Conservation (phyloP, 2,329 filamentous ascomycete species). For the Cadophora gregata region DNA sequence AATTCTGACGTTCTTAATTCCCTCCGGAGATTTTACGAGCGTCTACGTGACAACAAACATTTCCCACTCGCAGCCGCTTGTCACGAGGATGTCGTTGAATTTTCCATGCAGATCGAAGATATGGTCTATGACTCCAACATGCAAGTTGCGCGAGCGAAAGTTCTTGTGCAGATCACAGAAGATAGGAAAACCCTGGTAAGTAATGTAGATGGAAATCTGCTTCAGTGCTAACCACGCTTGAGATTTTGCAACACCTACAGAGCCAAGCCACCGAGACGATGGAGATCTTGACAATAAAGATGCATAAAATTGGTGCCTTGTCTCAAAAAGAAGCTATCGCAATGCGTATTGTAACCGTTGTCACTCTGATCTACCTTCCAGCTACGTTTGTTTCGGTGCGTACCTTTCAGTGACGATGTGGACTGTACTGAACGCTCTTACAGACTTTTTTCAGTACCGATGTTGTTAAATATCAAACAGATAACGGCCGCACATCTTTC, state of each 20-base stretch:
- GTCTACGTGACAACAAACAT: slow-evolving; percentile 34
- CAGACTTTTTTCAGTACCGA: slow-evolving; percentile 51
- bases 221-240: background rate
- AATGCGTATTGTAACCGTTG: slow-evolving; percentile 46
- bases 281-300: slow-evolving; percentile 37
- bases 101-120: slow-evolving; percentile 43
- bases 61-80: slow-evolving; percentile 33
- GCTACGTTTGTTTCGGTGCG: slow-evolving; percentile 47
- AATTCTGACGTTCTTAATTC: slow-evolving; percentile 48
- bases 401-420: background rate
- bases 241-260: slow-evolving; percentile 47
- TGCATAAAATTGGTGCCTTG: background rate
- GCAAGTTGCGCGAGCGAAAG: slow-evolving; percentile 46
- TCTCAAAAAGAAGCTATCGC: slow-evolving; percentile 42
- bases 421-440: background rate
- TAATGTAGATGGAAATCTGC: background rate
- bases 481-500: slow-evolving; percentile 34
- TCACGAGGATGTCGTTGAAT: slow-evolving; percentile 38
- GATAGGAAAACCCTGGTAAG: slow-evolving; percentile 47
- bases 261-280: slow-evolving; percentile 43
- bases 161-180: slow-evolving; percentile 45
- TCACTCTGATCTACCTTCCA: slow-evolving; percentile 46
- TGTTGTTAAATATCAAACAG: slow-evolving; percentile 46
- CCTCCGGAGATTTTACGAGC: slow-evolving; percentile 42
- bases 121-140: slow-evolving; percentile 47